phyloP scores from a whole-genome alignment of 768 basidiomycete species.

The Terana coerulea region DNA sequence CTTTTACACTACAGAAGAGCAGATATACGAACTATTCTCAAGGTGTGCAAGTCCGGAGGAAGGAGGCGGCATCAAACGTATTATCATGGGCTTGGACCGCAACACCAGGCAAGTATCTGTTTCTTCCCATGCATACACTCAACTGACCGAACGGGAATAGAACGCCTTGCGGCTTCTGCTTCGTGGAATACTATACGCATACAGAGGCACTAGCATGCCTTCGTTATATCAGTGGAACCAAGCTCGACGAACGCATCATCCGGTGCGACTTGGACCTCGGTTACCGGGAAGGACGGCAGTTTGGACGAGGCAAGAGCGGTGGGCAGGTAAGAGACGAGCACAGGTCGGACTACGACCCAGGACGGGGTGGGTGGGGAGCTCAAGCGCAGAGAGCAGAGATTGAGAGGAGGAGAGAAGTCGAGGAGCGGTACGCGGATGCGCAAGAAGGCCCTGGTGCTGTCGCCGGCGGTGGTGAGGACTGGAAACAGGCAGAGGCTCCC shows the following conservation, averaged over 20 bases:
- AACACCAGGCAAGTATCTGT: constrained; percentile 65
- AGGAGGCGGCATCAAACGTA: constrained; percentile 86
- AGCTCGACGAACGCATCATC: constrained; percentile 97
- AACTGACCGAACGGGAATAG: constrained; percentile 31
- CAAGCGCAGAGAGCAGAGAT: constrained; percentile 72
- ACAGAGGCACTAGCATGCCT: constrained; percentile 89
- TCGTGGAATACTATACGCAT: constrained; percentile 95
- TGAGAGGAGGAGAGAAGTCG: constrained; percentile 75
- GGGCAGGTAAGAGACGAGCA: constrained; percentile 93
- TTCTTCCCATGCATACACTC: neutral
- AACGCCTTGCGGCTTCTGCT: constrained; percentile 94
- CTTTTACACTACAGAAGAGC: constrained; percentile 94
- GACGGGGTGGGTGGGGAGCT: constrained; percentile 93
- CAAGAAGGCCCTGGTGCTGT: constrained; percentile 78
- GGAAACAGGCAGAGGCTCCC: constrained; percentile 62
- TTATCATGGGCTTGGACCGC: constrained; percentile 93
- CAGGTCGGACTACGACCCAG: constrained; percentile 93
- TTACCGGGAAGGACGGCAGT: constrained; percentile 95
- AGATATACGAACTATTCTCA: constrained; percentile 90
- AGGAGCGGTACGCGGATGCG: constrained; percentile 82
- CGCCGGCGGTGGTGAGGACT: constrained; percentile 81
- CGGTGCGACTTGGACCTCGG: constrained; percentile 97
- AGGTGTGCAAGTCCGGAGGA: constrained; percentile 87
- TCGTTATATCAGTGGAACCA: constrained; percentile 95
- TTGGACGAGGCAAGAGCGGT: constrained; percentile 95